Percentiles rank a stretch among this genome's conserved stretches.
Evolutionary conservation across 495 filamentous ascomycete species (phyloP).

Genomic region (Penicillium chermesinum): DNA sequence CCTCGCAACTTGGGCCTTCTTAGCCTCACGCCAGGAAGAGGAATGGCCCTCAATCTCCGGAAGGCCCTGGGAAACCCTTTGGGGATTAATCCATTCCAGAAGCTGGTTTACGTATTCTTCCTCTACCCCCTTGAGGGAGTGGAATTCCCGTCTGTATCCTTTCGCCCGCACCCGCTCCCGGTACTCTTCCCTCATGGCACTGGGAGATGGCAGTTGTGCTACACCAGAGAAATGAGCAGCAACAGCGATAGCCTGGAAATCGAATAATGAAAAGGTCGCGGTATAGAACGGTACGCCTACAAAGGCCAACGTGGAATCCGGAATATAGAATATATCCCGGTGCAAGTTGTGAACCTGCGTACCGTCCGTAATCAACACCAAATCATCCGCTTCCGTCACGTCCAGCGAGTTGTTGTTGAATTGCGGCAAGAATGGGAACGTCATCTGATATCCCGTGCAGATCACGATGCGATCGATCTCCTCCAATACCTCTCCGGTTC

Average conservation of each 20-base stretch:
- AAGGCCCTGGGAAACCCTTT: slow-evolving; percentile 23
- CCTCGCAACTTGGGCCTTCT: slow-evolving; percentile 23
- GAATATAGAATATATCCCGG: slow-evolving; percentile 63
- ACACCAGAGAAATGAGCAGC: slow-evolving; percentile 52
- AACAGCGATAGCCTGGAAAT: slow-evolving; percentile 59
- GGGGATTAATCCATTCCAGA: slow-evolving; percentile 48
- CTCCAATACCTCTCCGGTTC: slow-evolving; percentile 38
- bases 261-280: slow-evolving; percentile 59
- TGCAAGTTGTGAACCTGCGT: slow-evolving; percentile 63
- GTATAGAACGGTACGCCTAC: slow-evolving; percentile 57
- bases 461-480: slow-evolving; percentile 52
- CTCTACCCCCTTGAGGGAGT: slow-evolving; percentile 49
- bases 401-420: slow-evolving; percentile 34
- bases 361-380: slow-evolving; percentile 57
- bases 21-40: slow-evolving; percentile 37
- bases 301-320: slow-evolving; percentile 56
- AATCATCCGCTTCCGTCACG: slow-evolving; percentile 38
- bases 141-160: slow-evolving; percentile 49
- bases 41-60: slow-evolving; percentile 41
- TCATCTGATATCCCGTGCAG: slow-evolving; percentile 62
- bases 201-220: slow-evolving; percentile 42
- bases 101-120: slow-evolving; percentile 51
- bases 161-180: slow-evolving; percentile 33
- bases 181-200: slow-evolving; percentile 52
- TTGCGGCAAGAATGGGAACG: slow-evolving; percentile 51